Percentiles rank a stretch among this genome's conserved stretches.
phyloP scores from a whole-genome alignment of 2,329 filamentous ascomycete genomes.

The Moelleriella libera region DNA sequence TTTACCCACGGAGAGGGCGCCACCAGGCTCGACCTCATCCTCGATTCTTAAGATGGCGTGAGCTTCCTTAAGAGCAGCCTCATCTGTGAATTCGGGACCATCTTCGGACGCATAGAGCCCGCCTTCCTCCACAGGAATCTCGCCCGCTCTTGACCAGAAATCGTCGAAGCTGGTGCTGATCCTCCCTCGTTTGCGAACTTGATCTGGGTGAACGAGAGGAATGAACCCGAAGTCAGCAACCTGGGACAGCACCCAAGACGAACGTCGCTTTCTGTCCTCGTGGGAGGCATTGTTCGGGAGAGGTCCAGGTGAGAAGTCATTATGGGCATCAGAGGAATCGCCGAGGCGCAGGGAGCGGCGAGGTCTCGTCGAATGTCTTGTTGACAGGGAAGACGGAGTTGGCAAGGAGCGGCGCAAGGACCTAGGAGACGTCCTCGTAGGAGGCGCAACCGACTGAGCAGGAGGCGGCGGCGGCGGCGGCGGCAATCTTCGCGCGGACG shows the following conservation, averaged over 20 bases:
- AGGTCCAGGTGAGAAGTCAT: slow-evolving; percentile 5
- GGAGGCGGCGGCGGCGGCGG: slow-evolving; percentile 2
- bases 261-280: slow-evolving; percentile 12
- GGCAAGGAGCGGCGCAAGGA: slow-evolving; percentile 23
- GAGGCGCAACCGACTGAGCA: slow-evolving; percentile 6
- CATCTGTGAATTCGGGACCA: slow-evolving; percentile 41
- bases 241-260: slow-evolving; percentile 35
- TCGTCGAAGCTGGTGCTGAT: slow-evolving; percentile 42
- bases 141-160: slow-evolving; percentile 35
- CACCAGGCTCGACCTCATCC: slow-evolving; percentile 59
- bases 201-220: slow-evolving; percentile 45
- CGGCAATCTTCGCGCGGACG: slow-evolving; percentile 13
- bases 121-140: slow-evolving; percentile 42
- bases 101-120: slow-evolving; percentile 42
- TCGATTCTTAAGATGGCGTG: slow-evolving; percentile 54
- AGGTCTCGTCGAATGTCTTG: slow-evolving; percentile 26
- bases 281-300: slow-evolving; percentile 6
- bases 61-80: slow-evolving; percentile 55
- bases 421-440: slow-evolving; percentile 14
- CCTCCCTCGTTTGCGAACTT: slow-evolving; percentile 37
- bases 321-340: slow-evolving; percentile 10
- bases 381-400: slow-evolving; percentile 23
- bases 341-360: slow-evolving; percentile 27
- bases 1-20: slow-evolving; percentile 53
- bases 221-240: slow-evolving; percentile 24